A percentile compares a stretch with the other conserved stretches of the same genome.
Evolutionary conservation across 73 alveolate genomes (phyloP).

Genomic region (Paraurostyla sp.): DNA sequence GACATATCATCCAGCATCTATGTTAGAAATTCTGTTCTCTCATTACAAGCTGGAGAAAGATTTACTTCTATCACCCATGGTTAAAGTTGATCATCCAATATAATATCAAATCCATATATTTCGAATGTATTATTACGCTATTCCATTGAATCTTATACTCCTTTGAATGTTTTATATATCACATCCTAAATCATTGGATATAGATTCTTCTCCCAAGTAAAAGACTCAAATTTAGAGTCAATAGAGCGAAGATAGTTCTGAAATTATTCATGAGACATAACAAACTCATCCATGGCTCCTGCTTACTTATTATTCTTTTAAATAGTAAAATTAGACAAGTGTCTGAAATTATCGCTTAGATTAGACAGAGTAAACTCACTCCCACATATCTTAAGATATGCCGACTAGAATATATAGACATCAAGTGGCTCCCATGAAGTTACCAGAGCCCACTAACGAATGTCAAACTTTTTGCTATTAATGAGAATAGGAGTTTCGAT

Average conservation of each 20-base stretch:
- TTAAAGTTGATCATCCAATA: constrained; percentile 81
- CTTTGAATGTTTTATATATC: constrained; percentile 69
- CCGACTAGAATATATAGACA: constrained; percentile 75
- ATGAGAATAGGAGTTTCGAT: constrained; percentile 85
- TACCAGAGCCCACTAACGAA: constrained; percentile 89
- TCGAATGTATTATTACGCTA: constrained; percentile 89
- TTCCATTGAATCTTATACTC: constrained; percentile 78
- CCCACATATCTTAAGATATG: constrained; percentile 83
- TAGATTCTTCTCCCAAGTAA: constrained; percentile 3
- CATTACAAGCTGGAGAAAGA: constrained; percentile 89
- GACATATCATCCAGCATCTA: constrained; percentile 87
- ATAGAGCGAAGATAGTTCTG: background rate
- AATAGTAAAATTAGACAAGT: constrained; percentile 84
- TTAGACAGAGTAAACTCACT: constrained; percentile 69
- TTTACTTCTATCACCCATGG: constrained; percentile 95
- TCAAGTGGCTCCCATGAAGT: constrained; percentile 85
- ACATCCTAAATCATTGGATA: constrained; percentile 66
- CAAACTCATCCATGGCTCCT: constrained; percentile 22
- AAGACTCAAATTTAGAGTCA: background rate
- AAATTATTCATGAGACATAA: constrained; percentile 27
- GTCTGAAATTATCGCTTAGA: constrained; percentile 75
- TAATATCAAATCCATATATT: constrained; percentile 93
- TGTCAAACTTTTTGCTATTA: constrained; percentile 77
- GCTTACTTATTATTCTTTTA: constrained; percentile 53
- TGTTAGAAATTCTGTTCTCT: constrained; percentile 83